These are phyloP conservation scores for Calonectria fujianensis DNA, from an alignment of 2,329 filamentous ascomycete species.

Conservation along the genomic window DNA sequence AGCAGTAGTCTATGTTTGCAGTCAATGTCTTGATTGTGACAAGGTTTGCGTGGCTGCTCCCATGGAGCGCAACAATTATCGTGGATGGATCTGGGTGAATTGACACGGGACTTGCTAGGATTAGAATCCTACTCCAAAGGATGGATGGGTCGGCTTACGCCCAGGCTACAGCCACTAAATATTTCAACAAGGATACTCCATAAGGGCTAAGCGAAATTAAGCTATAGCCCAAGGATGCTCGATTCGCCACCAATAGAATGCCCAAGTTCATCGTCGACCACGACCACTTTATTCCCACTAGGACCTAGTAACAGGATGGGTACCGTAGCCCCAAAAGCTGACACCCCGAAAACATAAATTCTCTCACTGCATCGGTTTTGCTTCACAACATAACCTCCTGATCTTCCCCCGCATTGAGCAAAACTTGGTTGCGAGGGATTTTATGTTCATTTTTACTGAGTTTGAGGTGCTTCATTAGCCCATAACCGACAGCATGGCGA, in stretches of 20 bases:
- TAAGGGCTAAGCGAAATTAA: not conserved
- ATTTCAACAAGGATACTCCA: not conserved
- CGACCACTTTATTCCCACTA: not conserved
- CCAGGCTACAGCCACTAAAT: constrained; percentile 11
- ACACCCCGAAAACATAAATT: constrained; percentile 13
- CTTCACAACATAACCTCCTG: not conserved
- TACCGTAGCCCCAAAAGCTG: not conserved
- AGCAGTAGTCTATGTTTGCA: not conserved
- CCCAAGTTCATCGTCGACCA: not conserved
- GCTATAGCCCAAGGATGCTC: not conserved
- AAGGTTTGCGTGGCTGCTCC: too few relatives aligned
- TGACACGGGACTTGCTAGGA: not conserved
- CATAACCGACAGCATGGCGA: not conserved
- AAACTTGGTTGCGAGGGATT: not conserved
- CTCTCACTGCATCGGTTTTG: not conserved
- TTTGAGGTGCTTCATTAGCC: too few relatives aligned
- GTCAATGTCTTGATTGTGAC: not conserved
- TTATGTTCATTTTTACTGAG: not conserved
- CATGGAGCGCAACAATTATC: not conserved
- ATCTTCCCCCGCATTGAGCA: not conserved
- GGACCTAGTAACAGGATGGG: not conserved
- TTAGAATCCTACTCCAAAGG: not conserved
- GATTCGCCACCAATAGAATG: not conserved
- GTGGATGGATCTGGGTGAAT: not conserved
- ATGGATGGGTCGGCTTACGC: constrained; percentile 3